Evolutionary conservation across 2,329 filamentous ascomycete genomes (phyloP).

Genomic region (Talaromyces pinophilus): DNA sequence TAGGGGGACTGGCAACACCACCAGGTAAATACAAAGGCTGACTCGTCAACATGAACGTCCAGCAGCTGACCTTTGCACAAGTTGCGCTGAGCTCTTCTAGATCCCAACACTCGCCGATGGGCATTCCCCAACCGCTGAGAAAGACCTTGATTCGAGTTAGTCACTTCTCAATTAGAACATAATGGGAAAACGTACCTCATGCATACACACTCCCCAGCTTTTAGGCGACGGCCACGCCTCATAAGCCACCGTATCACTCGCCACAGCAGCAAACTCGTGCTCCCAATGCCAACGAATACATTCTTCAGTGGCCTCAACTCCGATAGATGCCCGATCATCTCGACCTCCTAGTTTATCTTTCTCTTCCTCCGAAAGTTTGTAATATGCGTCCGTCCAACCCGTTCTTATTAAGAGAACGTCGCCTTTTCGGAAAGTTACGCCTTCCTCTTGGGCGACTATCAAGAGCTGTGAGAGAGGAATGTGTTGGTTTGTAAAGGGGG

Average conservation of each 20-base stretch:
- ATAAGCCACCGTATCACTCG: constrained; percentile 54
- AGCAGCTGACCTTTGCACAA: constrained; percentile 35
- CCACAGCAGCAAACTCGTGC: constrained; percentile 55
- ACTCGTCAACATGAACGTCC: constrained; percentile 50
- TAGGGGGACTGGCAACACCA: constrained; percentile 30
- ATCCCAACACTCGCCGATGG: constrained; percentile 42
- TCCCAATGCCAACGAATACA: constrained; percentile 59
- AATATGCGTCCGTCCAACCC: constrained; percentile 32
- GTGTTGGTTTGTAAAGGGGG: constrained; percentile 16
- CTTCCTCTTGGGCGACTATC: constrained; percentile 27
- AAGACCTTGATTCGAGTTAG: constrained; percentile 9
- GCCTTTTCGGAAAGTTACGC: constrained; percentile 28
- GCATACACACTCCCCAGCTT: constrained; percentile 24
- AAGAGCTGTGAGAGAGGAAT: constrained; percentile 26
- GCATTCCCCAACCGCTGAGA: constrained; percentile 50
- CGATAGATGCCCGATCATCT: constrained; percentile 35
- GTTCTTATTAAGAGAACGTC: constrained; percentile 34
- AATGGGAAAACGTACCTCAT: constrained; percentile 19
- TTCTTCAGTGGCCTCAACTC: constrained; percentile 49
- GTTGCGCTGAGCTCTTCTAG: constrained; percentile 38
- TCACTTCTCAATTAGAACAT: background rate
- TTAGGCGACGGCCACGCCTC: constrained; percentile 46
- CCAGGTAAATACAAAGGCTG: constrained; percentile 31
- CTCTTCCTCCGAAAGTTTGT: constrained; percentile 21
- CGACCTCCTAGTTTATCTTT: constrained; percentile 23